phyloP scores from a whole-genome alignment of 2,329 filamentous ascomycete genomes.

The Trichophyton rubrum region DNA sequence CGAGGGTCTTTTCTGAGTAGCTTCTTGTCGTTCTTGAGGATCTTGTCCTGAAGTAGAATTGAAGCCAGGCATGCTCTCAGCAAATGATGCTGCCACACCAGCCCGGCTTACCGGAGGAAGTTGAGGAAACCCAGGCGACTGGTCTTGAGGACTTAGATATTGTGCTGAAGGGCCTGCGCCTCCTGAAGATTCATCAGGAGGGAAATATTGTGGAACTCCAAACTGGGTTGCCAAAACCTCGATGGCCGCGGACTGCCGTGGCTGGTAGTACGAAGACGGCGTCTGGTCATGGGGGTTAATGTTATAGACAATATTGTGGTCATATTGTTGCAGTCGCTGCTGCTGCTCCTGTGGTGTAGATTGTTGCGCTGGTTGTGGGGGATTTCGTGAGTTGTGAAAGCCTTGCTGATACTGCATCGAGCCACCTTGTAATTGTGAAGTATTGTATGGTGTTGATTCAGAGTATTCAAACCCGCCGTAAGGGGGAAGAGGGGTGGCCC shows the following conservation, averaged over 20 bases:
- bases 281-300: constrained; percentile 51
- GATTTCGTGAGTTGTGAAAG: constrained; percentile 39
- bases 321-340: constrained; percentile 41
- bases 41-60: constrained; percentile 29
- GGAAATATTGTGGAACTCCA: constrained; percentile 63
- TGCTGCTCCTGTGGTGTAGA: constrained; percentile 39
- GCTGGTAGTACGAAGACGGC: constrained; percentile 60
- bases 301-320: constrained; percentile 65
- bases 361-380: constrained; percentile 18
- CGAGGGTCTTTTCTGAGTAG: constrained; percentile 31
- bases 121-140: constrained; percentile 46
- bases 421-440: constrained; percentile 39
- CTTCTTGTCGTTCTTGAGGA: constrained; percentile 19
- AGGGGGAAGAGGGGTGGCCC: constrained; percentile 25
- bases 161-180: constrained; percentile 47
- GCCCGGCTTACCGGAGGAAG: constrained; percentile 45
- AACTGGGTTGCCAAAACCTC: constrained; percentile 61
- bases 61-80: constrained; percentile 41
- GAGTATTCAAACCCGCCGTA: constrained; percentile 43
- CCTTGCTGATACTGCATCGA: constrained; percentile 56
- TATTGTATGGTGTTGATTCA: constrained; percentile 43
- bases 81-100: constrained; percentile 40
- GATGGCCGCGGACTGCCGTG: constrained; percentile 63
- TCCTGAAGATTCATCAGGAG: constrained; percentile 50
- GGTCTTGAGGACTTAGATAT: constrained; percentile 54